A percentile compares a stretch with the other conserved stretches of the same genome.
Evolutionary conservation across 345 rosid species (phyloP).

Genomic region (Leavenworthia alabamica): DNA sequence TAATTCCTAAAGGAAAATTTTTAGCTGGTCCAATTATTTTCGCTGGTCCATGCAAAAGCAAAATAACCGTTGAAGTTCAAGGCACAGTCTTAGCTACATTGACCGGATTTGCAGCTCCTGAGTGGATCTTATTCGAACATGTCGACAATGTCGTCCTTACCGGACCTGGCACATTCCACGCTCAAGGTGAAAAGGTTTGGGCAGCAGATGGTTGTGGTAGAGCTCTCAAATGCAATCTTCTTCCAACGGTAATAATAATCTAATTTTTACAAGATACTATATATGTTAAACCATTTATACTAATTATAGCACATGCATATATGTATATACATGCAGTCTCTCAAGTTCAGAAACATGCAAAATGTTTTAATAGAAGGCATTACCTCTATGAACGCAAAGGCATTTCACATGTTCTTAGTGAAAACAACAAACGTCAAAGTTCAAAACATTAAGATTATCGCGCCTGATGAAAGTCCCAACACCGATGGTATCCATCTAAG

Average conservation of each 20-base stretch:
- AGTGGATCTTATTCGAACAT: constrained; percentile 47
- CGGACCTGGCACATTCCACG: constrained; percentile 61
- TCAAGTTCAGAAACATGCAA: constrained; percentile 34
- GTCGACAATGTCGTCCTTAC: constrained; percentile 40
- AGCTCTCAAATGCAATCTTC: constrained; percentile 28
- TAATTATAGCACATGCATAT: neutral
- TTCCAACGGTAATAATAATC: constrained; percentile 38
- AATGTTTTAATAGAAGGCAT: constrained; percentile 32
- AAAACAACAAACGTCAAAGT: constrained; percentile 14
- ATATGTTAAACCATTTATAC: too few relatives aligned
- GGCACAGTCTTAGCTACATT: constrained; percentile 44
- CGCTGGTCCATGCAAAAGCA: constrained; percentile 52
- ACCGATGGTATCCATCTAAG: constrained; percentile 34
- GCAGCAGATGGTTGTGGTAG: constrained; percentile 33
- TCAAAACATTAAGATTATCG: constrained; percentile 34
- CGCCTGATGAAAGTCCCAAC: constrained; percentile 50
- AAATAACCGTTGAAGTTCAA: constrained; percentile 36
- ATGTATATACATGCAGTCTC: constrained; percentile 31
- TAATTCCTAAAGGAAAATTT: constrained; percentile 43
- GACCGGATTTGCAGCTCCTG: constrained; percentile 20
- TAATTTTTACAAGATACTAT: too few relatives aligned
- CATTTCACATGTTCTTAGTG: constrained; percentile 45
- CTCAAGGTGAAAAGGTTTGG: constrained; percentile 49
- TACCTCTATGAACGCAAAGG: constrained; percentile 43
- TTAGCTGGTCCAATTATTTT: constrained; percentile 40